Evolutionary conservation across 2,329 filamentous ascomycete species (phyloP).

Genomic region (Pyrenophora tritici-repentis): DNA sequence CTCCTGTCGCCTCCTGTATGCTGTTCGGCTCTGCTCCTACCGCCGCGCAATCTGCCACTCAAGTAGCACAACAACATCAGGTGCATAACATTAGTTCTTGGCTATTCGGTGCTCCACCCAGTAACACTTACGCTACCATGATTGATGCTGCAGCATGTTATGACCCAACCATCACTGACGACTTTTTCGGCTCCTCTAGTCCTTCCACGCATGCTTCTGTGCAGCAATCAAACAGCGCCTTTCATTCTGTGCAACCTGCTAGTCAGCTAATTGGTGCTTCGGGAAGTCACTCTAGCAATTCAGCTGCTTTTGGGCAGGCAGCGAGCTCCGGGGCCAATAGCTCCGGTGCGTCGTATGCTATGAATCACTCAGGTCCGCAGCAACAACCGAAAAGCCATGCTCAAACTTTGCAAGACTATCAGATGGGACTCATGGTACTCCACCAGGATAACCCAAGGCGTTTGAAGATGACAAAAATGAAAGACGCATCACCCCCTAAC

Average conservation of each 20-base stretch:
- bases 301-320: background rate
- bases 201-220: too few species aligned
- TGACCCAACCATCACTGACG: background rate
- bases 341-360: too few species aligned
- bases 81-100: too few species aligned
- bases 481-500: background rate
- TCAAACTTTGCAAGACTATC: slow-evolving; percentile 70
- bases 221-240: too few species aligned
- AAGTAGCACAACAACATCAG: too few species aligned
- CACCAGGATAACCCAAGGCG: slow-evolving; percentile 87
- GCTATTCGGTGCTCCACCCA: too few species aligned
- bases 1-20: too few species aligned
- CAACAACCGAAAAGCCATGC: background rate
- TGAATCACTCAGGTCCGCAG: background rate
- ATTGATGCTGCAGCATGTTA: background rate
- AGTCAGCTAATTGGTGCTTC: background rate
- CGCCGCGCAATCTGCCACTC: too few species aligned
- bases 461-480: slow-evolving; percentile 65
- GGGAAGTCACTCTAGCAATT: background rate
- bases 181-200: background rate
- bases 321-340: too few species aligned
- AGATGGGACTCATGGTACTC: slow-evolving; percentile 82
- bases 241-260: too few species aligned
- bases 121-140: too few species aligned
- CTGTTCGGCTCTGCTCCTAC: too few species aligned